Evolutionary conservation across 768 basidiomycete genomes (phyloP).

Genomic region (Phlebiopsis gigantea): DNA sequence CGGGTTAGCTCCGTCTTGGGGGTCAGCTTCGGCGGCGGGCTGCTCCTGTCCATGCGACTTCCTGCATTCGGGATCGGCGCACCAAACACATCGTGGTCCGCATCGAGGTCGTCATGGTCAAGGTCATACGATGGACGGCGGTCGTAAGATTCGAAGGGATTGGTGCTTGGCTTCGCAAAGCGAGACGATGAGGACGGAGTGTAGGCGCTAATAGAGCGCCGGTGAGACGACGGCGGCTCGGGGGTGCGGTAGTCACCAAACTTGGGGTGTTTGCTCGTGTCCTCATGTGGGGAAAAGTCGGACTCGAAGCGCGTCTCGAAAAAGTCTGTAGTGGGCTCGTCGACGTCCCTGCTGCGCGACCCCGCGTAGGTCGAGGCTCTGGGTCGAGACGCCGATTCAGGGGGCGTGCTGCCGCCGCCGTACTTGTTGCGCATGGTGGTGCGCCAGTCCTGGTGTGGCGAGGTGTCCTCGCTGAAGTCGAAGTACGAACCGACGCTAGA

Average conservation of each 20-base stretch:
- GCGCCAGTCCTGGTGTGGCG: conserved; percentile 9
- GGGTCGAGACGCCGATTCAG: conserved; percentile 14
- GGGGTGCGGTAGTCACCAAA: conserved; percentile 9
- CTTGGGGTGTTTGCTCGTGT: conserved; percentile 4
- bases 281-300: conserved; percentile 32
- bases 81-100: conserved; percentile 4
- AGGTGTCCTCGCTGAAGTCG: conserved; percentile 17
- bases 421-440: background rate
- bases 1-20: conserved; percentile 45
- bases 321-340: conserved; percentile 17
- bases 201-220: conserved; percentile 31
- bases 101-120: conserved; percentile 10
- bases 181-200: conserved; percentile 14
- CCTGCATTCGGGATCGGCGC: conserved; percentile 2
- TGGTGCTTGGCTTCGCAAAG: conserved; percentile 8
- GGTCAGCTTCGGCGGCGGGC: conserved; percentile 30
- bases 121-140: conserved; percentile 11
- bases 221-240: conserved; percentile 24
- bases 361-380: conserved; percentile 14
- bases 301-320: conserved; percentile 44
- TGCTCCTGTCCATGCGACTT: conserved; percentile 5
- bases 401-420: background rate
- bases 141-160: conserved; percentile 19
- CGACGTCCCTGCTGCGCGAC: background rate
- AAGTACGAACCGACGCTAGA: conserved; percentile 54